Evolutionary conservation across 192 early-diverging fungal species (phyloP).

Genomic region (Dissophora globulifera): DNA sequence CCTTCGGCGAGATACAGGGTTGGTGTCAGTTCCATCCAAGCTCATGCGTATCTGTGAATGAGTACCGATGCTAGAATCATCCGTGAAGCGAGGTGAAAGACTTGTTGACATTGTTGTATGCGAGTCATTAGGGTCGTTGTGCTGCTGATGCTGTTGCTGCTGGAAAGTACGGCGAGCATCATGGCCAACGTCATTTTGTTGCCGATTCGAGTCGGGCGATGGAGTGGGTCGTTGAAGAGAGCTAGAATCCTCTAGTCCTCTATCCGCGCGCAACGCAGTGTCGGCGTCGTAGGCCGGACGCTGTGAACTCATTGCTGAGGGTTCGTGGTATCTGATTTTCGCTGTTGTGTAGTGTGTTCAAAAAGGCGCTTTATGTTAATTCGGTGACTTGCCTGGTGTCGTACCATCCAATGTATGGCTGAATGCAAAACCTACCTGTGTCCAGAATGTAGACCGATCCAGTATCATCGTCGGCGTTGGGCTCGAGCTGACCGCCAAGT

Average conservation of each 20-base stretch:
- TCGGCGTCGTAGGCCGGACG: constrained; percentile 33
- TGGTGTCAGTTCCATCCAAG: constrained; percentile 11
- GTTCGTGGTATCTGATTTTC: constrained; percentile 47
- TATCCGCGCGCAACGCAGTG: constrained; percentile 10
- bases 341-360: too few species aligned
- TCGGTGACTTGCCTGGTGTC: too few species aligned
- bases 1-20: constrained; percentile 18
- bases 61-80: constrained; percentile 16
- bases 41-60: constrained; percentile 24
- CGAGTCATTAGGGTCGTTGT: not conserved
- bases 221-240: constrained; percentile 25
- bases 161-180: constrained; percentile 12
- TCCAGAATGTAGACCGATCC: constrained; percentile 41
- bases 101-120: not conserved
- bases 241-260: constrained; percentile 8
- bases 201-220: constrained; percentile 28
- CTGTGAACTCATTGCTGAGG: constrained; percentile 14
- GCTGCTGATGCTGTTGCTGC: constrained; percentile 1
- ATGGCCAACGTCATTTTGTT: constrained; percentile 24
- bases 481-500: constrained; percentile 63
- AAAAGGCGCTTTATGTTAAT: not conserved
- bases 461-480: constrained; percentile 37
- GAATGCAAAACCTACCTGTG: constrained; percentile 31
- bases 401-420: too few species aligned
- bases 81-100: not conserved